Percentiles rank a stretch among this genome's conserved stretches.
Evolutionary conservation across 2,329 filamentous ascomycete genomes (phyloP).

Genomic region (Aspergillus thermomutatus): DNA sequence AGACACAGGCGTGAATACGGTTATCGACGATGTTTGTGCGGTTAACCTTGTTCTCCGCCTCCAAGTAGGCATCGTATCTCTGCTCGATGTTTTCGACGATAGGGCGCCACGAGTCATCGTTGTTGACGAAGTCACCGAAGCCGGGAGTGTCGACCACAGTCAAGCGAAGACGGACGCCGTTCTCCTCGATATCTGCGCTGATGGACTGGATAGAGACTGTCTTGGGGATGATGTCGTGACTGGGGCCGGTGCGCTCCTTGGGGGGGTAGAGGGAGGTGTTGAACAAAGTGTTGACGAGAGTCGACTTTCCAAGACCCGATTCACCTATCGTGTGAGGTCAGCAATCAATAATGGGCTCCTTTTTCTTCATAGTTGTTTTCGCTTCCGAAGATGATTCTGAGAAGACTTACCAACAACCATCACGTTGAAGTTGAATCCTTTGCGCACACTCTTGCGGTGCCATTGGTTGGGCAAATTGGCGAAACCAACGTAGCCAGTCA

Average conservation of each 20-base stretch:
- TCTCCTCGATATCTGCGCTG: constrained; percentile 96
- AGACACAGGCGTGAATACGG: constrained; percentile 96
- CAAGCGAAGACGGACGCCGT: constrained; percentile 89
- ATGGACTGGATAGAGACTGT: constrained; percentile 93
- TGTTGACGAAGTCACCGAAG: constrained; percentile 99
- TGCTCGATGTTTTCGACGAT: constrained; percentile 99
- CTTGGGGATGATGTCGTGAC: constrained; percentile 97
- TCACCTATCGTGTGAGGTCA: constrained; percentile 62
- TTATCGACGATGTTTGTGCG: constrained; percentile 99
- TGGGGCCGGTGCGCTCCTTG: constrained; percentile 96
- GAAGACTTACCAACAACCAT: constrained; percentile 93
- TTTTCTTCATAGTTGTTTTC: neutral
- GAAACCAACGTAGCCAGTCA: constrained; percentile 97
- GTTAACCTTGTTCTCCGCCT: constrained; percentile 99
- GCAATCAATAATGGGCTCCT: neutral
- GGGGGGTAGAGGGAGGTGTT: constrained; percentile 98
- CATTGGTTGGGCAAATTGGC: constrained; percentile 99
- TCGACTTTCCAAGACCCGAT: constrained; percentile 98
- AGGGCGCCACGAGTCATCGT: constrained; percentile 97
- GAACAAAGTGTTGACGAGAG: constrained; percentile 98
- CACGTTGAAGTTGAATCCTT: constrained; percentile 99
- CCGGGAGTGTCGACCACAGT: constrained; percentile 97
- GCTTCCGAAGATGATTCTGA: neutral
- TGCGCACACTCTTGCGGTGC: constrained; percentile 99
- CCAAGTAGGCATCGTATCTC: constrained; percentile 95